Evolutionary conservation across 2,329 filamentous ascomycete genomes (phyloP), one percentile per base, ranked within the genome.

Genomic region (Thielaviopsis cerberus): DNA sequence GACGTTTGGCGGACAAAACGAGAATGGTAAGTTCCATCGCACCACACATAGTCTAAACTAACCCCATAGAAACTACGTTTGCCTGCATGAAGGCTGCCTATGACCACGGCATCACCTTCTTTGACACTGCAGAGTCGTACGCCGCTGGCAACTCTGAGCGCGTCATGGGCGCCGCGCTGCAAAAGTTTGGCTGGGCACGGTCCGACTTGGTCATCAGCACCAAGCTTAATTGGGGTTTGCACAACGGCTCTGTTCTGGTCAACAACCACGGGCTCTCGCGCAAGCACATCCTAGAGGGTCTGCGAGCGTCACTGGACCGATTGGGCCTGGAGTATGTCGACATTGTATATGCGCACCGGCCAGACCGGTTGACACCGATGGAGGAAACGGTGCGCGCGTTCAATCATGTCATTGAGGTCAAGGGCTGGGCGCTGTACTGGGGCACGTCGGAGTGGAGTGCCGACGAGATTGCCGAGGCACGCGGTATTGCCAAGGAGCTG

Each of bases 391-490:
- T 86, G 41, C 78, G 82, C 57, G 81, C 78, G 57, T 86, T 87
- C 72, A 85, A 85, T 72, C 74, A 85, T 27, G 58, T 60, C 37
- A 60, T 60, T n/a, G 58, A 60, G 24, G 48, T 50, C 37, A 60
- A 75, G 7, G 83, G 84, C 59, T 81, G 84, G 70, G 79, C 81
- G 1, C 76, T 86, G 62, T 86, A 86, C 72, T 86, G 83, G 82
- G 82, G 82, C 45, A 86, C 82, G 0, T 83, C 79, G 1, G 81
- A 85, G 67, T 86, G 82, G 82, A 75, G 74, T 58, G 81, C 82
- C n/a, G 76, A 79, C 62, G 81, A 85, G 70, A 85, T 86, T 64
- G 75, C 76, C 5, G 57, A 63, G 23, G 56, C 63, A 64, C 79
- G 78, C 68, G 77, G 61, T 67, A 79, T 72, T 61, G 80, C 83